These are phyloP conservation scores for Rubia balearica DNA, from an alignment of 305 asterid species.

Conservation along the genomic window DNA sequence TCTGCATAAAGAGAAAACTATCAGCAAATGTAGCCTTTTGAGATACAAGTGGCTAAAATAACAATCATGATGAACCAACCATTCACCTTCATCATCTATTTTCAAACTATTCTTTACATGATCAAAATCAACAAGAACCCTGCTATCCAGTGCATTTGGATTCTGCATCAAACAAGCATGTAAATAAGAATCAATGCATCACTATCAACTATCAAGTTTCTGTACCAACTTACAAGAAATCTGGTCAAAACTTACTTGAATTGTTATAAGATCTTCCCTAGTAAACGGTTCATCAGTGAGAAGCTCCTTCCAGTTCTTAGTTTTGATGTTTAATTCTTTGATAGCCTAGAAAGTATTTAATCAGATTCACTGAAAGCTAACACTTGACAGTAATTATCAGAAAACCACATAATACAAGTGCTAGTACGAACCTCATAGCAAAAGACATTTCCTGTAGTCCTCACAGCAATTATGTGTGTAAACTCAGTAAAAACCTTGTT, in stretches of 20 bases:
- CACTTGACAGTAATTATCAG: not conserved
- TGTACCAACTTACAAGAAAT: slow-evolving; percentile 11
- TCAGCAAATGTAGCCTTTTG: slow-evolving; percentile 12
- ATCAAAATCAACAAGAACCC: slow-evolving; percentile 77
- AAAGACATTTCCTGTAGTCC: slow-evolving; percentile 90
- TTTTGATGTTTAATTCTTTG: slow-evolving; percentile 86
- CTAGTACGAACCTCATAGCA: slow-evolving; percentile 66
- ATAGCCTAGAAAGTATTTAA: slow-evolving; percentile 49
- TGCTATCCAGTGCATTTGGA: slow-evolving; percentile 83
- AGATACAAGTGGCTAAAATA: slow-evolving; percentile 10
- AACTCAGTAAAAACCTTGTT: slow-evolving; percentile 87
- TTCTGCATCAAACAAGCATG: slow-evolving; percentile 41
- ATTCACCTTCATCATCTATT: slow-evolving; percentile 85
- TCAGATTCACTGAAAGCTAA: not conserved
- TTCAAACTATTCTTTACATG: slow-evolving; percentile 83
- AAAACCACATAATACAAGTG: slow-evolving; percentile 1
- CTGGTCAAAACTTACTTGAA: slow-evolving; percentile 50
- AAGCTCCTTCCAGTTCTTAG: slow-evolving; percentile 98
- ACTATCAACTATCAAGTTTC: slow-evolving; percentile 10
- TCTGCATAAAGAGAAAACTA: slow-evolving; percentile 32
- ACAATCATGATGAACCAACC: slow-evolving; percentile 5
- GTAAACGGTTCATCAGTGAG: slow-evolving; percentile 93
- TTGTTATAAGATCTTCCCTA: slow-evolving; percentile 71
- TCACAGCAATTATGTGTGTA: slow-evolving; percentile 89
- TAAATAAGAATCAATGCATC: slow-evolving; percentile 15